These are phyloP conservation scores for Striga asiatica DNA, from an alignment of 257 asterid species.

Conservation along the genomic window DNA sequence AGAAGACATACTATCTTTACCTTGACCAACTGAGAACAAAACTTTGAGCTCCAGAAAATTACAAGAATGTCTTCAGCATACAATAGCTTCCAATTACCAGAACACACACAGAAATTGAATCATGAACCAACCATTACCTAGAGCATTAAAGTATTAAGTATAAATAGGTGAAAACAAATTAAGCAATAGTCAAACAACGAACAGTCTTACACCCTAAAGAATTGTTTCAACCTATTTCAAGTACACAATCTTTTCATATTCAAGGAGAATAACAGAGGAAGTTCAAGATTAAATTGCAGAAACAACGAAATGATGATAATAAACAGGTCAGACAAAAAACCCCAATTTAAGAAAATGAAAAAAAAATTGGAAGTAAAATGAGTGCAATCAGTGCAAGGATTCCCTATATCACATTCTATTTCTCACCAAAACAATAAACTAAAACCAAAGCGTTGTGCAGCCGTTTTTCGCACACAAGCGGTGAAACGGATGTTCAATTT, in stretches of 20 bases:
- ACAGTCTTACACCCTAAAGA: background rate
- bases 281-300: background rate
- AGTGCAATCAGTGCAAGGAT: too few species aligned
- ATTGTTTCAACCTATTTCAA: background rate
- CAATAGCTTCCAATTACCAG: constrained; percentile 3
- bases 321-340: background rate
- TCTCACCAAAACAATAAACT: too few species aligned
- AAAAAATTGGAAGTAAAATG: too few species aligned
- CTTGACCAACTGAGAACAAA: background rate
- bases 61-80: background rate
- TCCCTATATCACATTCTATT: too few species aligned
- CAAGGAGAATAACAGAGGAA: background rate
- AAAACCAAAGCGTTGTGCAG: too few species aligned
- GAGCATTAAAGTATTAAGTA: background rate
- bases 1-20: background rate
- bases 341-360: too few species aligned
- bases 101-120: background rate
- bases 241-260: background rate
- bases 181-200: constrained; percentile 2
- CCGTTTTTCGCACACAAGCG: too few species aligned
- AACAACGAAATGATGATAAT: background rate
- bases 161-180: background rate
- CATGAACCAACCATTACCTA: constrained; percentile 13
- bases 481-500: too few species aligned
- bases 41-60: constrained; percentile 1